These are phyloP conservation scores for Tylopilus vinaceipallidus DNA, from an alignment of 768 basidiomycete species.

Conservation along the genomic window DNA sequence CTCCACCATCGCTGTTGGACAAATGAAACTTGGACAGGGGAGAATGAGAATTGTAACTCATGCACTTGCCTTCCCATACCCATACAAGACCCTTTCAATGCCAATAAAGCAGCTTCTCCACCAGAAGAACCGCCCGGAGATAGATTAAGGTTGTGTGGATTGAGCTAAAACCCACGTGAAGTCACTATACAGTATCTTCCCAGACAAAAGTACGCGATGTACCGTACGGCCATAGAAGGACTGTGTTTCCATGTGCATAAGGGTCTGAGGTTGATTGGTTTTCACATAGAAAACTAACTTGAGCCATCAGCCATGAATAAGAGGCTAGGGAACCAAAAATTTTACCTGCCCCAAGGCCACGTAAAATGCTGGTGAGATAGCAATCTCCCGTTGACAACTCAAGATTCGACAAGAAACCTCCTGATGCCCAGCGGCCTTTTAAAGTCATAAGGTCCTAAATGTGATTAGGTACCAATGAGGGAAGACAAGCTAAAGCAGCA, in stretches of 20 bases:
- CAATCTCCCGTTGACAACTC: conserved; percentile 27
- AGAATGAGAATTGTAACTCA: too few species aligned
- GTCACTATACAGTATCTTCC: not conserved
- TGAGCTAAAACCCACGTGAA: conserved; percentile 34
- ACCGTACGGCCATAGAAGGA: conserved; percentile 36
- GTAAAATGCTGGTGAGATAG: conserved; percentile 34
- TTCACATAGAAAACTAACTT: conserved; percentile 41
- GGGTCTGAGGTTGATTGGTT: conserved; percentile 42
- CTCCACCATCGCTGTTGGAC: too few species aligned
- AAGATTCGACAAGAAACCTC: conserved; percentile 32
- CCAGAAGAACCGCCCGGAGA: conserved; percentile 54
- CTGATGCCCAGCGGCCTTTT: conserved; percentile 39
- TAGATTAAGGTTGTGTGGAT: conserved; percentile 44
- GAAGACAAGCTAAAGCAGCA: not conserved
- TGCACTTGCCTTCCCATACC: conserved; percentile 39
- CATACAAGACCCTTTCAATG: conserved; percentile 43
- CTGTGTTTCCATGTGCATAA: conserved; percentile 39
- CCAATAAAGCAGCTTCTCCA: conserved; percentile 48
- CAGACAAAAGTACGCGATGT: not conserved
- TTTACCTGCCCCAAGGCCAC: conserved; percentile 42
- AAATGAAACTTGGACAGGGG: too few species aligned
- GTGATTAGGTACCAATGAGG: not conserved
- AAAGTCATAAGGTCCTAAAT: conserved; percentile 40
- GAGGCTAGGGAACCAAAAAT: not conserved
- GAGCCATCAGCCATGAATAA: conserved; percentile 4